These are phyloP conservation scores for Neurospora sublineolata DNA, from an alignment of 495 filamentous ascomycete genomes.

Conservation along the genomic window DNA sequence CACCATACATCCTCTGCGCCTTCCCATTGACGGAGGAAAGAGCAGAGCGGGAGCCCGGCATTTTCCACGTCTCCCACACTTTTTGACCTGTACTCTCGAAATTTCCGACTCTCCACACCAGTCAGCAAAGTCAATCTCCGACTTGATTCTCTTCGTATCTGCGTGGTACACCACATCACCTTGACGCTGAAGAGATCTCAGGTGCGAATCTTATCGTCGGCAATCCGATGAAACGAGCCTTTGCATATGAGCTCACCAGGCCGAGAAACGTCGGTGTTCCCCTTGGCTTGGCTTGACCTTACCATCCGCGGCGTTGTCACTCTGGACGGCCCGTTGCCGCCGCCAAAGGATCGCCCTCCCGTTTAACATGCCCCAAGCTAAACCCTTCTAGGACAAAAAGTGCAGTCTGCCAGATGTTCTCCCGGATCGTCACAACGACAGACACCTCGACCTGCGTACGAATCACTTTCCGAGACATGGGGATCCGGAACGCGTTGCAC, in stretches of 20 bases:
- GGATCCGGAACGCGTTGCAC: background rate
- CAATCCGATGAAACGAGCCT: background rate
- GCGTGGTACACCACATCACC: background rate
- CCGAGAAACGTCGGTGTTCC: background rate
- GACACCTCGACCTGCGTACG: background rate
- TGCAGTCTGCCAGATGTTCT: background rate
- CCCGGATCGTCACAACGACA: background rate
- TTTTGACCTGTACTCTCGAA: background rate
- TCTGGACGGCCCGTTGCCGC: background rate
- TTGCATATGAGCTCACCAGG: background rate
- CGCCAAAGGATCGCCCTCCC: background rate
- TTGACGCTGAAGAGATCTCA: background rate
- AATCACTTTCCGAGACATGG: background rate
- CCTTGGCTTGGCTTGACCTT: background rate
- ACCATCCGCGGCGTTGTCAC: background rate
- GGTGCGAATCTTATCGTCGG: background rate
- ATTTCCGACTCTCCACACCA: background rate
- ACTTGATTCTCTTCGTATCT: background rate
- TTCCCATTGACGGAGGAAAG: background rate
- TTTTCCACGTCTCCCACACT: background rate
- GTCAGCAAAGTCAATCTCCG: background rate
- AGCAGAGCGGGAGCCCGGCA: background rate
- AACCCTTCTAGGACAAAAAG: background rate
- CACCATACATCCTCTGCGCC: background rate
- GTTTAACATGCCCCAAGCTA: background rate